These are phyloP conservation scores for Gynandropsis gynandra DNA, from an alignment of 345 rosid species.

Conservation along the genomic window DNA sequence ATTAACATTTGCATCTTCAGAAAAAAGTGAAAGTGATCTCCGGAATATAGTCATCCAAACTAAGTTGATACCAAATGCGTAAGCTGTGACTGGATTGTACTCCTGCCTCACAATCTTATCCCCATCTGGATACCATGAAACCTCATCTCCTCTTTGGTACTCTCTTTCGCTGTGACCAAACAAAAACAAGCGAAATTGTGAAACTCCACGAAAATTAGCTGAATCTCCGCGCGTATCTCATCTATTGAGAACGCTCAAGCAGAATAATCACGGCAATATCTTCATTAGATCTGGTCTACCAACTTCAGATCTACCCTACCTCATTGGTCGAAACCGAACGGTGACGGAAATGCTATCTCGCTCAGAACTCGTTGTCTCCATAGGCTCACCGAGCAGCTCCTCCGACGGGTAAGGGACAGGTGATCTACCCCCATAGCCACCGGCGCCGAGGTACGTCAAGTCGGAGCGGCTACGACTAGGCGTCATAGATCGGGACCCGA, in stretches of 20 bases:
- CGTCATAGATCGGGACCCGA: conserved; percentile 73
- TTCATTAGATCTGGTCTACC: conserved; percentile 42
- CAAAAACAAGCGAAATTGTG: conserved; percentile 14
- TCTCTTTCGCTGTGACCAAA: conserved; percentile 72
- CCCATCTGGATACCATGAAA: conserved; percentile 93
- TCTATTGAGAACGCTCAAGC: conserved; percentile 3
- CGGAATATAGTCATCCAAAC: neutral
- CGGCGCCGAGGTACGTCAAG: conserved; percentile 35
- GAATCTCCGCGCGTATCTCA: conserved; percentile 8
- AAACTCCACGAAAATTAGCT: neutral
- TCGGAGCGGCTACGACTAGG: conserved; percentile 62
- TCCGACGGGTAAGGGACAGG: conserved; percentile 58
- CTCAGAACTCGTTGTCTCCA: conserved; percentile 51
- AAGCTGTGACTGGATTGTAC: conserved; percentile 78
- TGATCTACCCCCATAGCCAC: conserved; percentile 33
- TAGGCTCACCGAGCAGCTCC: conserved; percentile 60
- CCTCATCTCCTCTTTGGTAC: conserved; percentile 91
- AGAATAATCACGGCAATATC: conserved; percentile 10
- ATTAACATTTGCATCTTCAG: neutral
- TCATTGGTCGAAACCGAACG: conserved; percentile 91
- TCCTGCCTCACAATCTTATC: conserved; percentile 87
- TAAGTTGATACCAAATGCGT: conserved; percentile 67
- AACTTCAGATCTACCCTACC: conserved; percentile 61
- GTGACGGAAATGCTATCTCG: conserved; percentile 94
- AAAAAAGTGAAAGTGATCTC: neutral